Evolutionary conservation across 345 rosid genomes (phyloP).

Genomic region (Linum usitatissimum): DNA sequence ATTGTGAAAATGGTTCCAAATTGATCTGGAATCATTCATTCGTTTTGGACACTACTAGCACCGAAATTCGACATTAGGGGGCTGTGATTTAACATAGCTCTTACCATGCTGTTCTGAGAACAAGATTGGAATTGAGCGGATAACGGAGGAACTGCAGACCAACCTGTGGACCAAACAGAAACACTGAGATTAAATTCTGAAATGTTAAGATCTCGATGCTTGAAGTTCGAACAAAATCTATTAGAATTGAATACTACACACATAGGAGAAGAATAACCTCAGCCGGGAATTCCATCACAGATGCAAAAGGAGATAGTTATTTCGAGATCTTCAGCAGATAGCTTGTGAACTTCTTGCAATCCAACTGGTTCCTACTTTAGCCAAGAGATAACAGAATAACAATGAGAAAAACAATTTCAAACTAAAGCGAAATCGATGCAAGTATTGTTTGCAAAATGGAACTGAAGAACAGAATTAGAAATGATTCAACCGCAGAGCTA

Average conservation of each 20-base stretch:
- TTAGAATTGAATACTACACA: neutral
- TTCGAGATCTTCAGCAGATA: neutral
- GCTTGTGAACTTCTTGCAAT: neutral
- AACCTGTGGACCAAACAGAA: constrained; percentile 28
- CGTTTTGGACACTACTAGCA: neutral
- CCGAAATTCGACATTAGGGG: neutral
- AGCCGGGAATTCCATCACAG: neutral
- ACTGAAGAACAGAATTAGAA: neutral
- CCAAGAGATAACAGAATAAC: neutral
- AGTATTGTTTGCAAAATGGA: neutral
- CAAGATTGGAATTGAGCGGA: constrained; percentile 55
- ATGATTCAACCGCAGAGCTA: too few species aligned
- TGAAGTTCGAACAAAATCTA: neutral
- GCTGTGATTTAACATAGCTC: neutral
- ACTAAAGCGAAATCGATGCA: neutral
- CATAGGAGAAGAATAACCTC: neutral
- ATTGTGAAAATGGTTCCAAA: neutral
- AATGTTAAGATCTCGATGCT: neutral
- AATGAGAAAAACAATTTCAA: neutral
- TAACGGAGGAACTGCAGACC: constrained; percentile 60
- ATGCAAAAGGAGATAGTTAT: neutral
- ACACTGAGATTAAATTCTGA: neutral
- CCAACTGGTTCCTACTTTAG: neutral
- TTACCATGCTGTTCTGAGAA: constrained; percentile 80
- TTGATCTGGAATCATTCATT: neutral